phyloP scores from a whole-genome alignment of 345 rosid species.

The Populus ilicifolia region DNA sequence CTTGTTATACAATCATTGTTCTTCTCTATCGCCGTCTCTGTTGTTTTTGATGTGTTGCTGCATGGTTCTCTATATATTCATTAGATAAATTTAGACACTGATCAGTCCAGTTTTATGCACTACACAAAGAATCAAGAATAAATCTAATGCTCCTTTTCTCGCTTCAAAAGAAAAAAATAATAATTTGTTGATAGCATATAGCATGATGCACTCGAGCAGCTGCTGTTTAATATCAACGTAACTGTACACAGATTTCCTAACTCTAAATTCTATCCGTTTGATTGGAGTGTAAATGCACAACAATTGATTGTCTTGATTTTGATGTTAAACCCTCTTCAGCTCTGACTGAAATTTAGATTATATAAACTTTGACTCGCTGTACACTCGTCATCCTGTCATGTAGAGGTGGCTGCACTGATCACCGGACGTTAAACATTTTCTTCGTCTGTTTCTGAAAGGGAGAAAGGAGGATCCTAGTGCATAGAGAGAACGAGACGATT shows the following conservation, averaged over 20 bases:
- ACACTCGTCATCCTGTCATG: not conserved
- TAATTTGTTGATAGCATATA: too few species aligned
- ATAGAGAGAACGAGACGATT: not conserved
- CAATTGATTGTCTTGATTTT: not conserved
- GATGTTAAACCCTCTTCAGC: not conserved
- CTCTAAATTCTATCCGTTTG: not conserved
- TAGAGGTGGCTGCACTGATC: not conserved
- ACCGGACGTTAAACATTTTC: slow-evolving; percentile 41
- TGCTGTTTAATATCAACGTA: not conserved
- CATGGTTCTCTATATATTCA: too few species aligned
- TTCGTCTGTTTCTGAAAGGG: slow-evolving; percentile 32
- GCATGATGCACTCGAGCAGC: not conserved
- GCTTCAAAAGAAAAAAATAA: too few species aligned
- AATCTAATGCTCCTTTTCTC: too few species aligned
- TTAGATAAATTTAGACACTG: too few species aligned
- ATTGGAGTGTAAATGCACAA: not conserved
- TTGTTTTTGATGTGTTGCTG: too few species aligned
- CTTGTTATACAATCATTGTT: too few species aligned
- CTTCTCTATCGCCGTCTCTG: too few species aligned
- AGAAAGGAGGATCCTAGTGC: slow-evolving; percentile 28
- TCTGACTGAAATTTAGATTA: not conserved
- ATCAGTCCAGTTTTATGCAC: too few species aligned
- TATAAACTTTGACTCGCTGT: slow-evolving; percentile 2
- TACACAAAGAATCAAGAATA: too few species aligned
- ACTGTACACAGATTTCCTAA: not conserved